Evolutionary conservation across 2,329 filamentous ascomycete species (phyloP).

Genomic region (Neopestalotiopsis sp.): DNA sequence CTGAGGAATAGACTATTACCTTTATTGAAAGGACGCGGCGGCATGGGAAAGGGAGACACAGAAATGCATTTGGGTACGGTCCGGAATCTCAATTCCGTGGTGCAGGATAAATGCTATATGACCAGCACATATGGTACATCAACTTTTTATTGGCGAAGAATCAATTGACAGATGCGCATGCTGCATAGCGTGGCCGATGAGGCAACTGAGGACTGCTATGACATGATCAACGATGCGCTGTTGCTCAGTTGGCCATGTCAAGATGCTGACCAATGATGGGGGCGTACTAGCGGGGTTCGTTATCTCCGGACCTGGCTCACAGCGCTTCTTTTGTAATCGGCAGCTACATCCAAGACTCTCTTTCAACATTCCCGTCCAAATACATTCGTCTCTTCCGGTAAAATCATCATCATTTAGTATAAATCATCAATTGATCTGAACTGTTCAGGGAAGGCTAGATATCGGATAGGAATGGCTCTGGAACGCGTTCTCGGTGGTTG

Average conservation of each 20-base stretch:
- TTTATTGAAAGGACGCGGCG: no score
- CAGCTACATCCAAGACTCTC: not conserved
- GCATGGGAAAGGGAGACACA: no score
- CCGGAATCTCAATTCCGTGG: no score
- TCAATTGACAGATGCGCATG: no score
- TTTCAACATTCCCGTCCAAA: not conserved
- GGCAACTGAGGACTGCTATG: not conserved
- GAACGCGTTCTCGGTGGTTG: constrained; percentile 8
- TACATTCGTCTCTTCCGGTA: not conserved
- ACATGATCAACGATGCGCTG: not conserved
- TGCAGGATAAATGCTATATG: no score
- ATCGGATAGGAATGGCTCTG: not conserved
- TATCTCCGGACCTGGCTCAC: not conserved
- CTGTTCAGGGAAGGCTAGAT: not conserved
- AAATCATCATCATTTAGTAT: not conserved
- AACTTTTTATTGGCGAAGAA: no score
- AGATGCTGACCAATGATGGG: not conserved
- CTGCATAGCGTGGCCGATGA: not conserved
- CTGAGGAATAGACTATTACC: no score
- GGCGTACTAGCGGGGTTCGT: not conserved
- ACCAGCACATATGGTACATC: no score
- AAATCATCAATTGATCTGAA: not conserved
- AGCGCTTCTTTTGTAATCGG: not conserved
- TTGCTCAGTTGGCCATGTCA: not conserved
- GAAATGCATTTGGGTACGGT: no score